Evolutionary conservation across 352 stramenopile species (phyloP).

Genomic region (Globisporangium echinulatum): DNA sequence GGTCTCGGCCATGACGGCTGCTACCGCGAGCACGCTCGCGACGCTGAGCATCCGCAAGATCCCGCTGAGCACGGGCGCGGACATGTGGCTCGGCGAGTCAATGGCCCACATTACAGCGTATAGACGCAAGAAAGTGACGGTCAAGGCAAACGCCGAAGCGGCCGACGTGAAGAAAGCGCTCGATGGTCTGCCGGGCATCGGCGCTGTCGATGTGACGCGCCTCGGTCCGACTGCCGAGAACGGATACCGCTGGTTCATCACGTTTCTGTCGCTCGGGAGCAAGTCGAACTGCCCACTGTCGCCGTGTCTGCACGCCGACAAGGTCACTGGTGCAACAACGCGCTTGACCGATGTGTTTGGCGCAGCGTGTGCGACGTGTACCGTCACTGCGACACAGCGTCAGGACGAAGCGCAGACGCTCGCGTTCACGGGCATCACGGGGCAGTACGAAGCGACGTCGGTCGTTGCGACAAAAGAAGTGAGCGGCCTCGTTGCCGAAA

Average conservation of each 20-base stretch:
- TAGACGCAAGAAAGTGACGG: constrained; percentile 57
- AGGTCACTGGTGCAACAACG: constrained; percentile 23
- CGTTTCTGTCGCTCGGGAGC: constrained; percentile 56
- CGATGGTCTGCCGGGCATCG: constrained; percentile 39
- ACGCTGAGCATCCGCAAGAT: constrained; percentile 33
- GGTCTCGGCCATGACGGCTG: constrained; percentile 21
- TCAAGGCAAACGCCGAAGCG: constrained; percentile 46
- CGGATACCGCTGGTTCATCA: constrained; percentile 62
- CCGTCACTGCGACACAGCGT: constrained; percentile 25
- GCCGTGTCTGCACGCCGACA: constrained; percentile 56
- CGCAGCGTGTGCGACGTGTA: constrained; percentile 34
- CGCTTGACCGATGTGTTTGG: constrained; percentile 43
- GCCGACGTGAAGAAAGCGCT: constrained; percentile 39
- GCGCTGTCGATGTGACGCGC: constrained; percentile 48
- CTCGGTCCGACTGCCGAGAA: constrained; percentile 46
- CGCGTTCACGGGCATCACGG: constrained; percentile 25
- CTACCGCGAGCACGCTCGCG: constrained; percentile 1
- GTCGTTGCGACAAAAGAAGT: constrained; percentile 49
- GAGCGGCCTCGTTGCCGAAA: constrained; percentile 49
- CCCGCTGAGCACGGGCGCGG: constrained; percentile 3
- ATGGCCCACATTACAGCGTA: constrained; percentile 52
- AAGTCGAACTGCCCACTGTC: constrained; percentile 40
- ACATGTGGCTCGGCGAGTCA: constrained; percentile 32
- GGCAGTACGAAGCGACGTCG: constrained; percentile 31
- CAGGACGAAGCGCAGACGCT: constrained; percentile 29